Evolutionary conservation across 371 early-diverging fungal genomes (phyloP), one percentile per base, ranked within the genome.

Genomic region (Saksenaea vasiformis): DNA sequence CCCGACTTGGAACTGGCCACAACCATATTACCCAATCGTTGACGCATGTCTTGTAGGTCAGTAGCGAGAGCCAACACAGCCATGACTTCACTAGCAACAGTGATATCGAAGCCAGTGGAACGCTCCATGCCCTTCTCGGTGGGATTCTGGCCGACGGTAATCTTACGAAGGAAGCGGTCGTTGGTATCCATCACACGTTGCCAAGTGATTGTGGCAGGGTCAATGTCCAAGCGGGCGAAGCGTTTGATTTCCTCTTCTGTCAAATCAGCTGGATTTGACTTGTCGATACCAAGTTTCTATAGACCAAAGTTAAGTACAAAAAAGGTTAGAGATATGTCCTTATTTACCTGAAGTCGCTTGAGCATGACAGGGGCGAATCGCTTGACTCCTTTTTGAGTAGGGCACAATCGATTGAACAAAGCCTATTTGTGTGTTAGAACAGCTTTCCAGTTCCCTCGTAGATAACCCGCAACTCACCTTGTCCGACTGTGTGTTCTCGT

Each of bases 81-180:
- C 98, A 98, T 98, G 70, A 94, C 91, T 78, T 98, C 98, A 71
- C 92, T 91, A n/a, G 96, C 97, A 26, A 98, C 98, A 5, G 97
- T 81, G 65, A 98, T 98, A 74, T 98, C 98, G 70, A 92, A 98
- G 5, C 97, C 96, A 17, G 98, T 97, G 67, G 87, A 74, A 39
- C 98, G 87, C 57, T 87, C 85, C 66, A 88, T 85, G 8, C 95
- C 95, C 74, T 92, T 86, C 77, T 97, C 97, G 37, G 95, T 91
- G 3, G 89, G 73, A 7, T 89, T 90, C 72, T 92, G 89, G 10
- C 97, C 97, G 43, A 98, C 86, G 11, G 90, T 91, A 61, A 98
- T 91, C 65, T 87, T 84, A 47, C 98, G 87, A 76, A 98, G 74
- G 84, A 95, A 97, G 15, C 98, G 89, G 71, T 98, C 98, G 70